Conservation (phyloP, 208 protist genomes). For the Wallacemonas sp. region DNA sequence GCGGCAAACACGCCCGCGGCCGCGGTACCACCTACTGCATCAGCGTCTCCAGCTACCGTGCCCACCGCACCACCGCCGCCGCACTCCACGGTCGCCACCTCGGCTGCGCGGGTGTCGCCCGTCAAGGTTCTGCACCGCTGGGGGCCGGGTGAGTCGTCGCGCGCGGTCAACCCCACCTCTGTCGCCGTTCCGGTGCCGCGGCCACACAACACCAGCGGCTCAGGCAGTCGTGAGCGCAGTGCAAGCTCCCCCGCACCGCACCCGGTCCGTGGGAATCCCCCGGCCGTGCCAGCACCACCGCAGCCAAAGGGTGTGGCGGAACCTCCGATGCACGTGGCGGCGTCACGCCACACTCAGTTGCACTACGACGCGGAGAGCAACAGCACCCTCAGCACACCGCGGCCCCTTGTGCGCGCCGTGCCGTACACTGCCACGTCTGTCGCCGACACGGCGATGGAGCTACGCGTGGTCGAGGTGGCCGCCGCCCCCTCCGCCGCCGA, state of each 20-base stretch:
- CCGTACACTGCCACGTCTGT: not conserved
- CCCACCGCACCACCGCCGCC: not conserved
- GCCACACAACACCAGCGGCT: no score
- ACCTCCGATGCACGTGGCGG: no score
- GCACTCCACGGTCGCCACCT: not conserved
- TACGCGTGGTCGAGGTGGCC: slow-evolving; percentile 2
- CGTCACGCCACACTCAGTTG: no score
- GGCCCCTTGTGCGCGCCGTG: not conserved
- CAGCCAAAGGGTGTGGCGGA: no score
- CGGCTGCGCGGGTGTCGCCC: not conserved
- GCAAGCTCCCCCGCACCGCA: not conserved
- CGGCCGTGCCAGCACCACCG: not conserved
- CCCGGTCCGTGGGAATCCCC: not conserved
- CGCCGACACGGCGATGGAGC: not conserved
- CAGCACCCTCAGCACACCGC: no score
- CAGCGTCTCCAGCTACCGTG: not conserved
- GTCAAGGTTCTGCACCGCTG: slow-evolving; percentile 8
- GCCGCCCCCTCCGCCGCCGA: not conserved
- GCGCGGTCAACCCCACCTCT: not conserved
- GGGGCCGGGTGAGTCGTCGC: not conserved
- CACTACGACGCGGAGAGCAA: no score
- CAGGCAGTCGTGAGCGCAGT: slow-evolving; percentile 10
- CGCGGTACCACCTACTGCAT: not conserved
- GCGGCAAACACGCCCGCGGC: not conserved
- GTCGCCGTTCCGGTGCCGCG: not conserved